Percentiles rank a stretch among this genome's conserved stretches.
phyloP scores from a whole-genome alignment of 805 yeast genomes.

The Saccharomyces paradoxus region DNA sequence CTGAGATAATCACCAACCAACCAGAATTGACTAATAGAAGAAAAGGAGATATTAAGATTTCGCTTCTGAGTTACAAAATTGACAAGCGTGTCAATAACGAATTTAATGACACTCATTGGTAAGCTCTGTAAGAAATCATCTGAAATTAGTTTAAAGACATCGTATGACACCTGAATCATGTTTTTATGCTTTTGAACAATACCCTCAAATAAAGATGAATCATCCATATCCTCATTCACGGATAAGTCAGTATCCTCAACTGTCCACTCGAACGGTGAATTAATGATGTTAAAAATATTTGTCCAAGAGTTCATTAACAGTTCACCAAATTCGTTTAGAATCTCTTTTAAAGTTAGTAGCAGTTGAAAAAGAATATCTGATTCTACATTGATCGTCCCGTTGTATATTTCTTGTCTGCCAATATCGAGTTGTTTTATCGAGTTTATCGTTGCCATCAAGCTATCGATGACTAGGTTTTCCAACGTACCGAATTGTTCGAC shows the following conservation, averaged over 20 bases:
- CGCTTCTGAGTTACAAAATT: slow-evolving; percentile 61
- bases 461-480: slow-evolving; percentile 41
- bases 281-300: slow-evolving; percentile 50
- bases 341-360: slow-evolving; percentile 55
- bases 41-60: slow-evolving; percentile 82
- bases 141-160: slow-evolving; percentile 70
- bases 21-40: slow-evolving; percentile 91
- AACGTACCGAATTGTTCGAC: slow-evolving; percentile 19
- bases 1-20: slow-evolving; percentile 70
- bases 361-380: slow-evolving; percentile 57
- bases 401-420: slow-evolving; percentile 29
- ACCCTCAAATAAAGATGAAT: slow-evolving; percentile 25
- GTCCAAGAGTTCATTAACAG: slow-evolving; percentile 63
- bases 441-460: slow-evolving; percentile 40
- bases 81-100: slow-evolving; percentile 62
- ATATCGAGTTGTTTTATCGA: slow-evolving; percentile 32
- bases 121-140: slow-evolving; percentile 75
- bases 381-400: slow-evolving; percentile 42
- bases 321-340: slow-evolving; percentile 74
- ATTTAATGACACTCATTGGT: slow-evolving; percentile 56
- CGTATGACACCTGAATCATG: slow-evolving; percentile 61
- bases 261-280: slow-evolving; percentile 47
- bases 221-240: slow-evolving; percentile 22
- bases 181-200: slow-evolving; percentile 42
- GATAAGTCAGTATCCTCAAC: slow-evolving; percentile 16